phyloP scores from a whole-genome alignment of 805 yeast genomes.

The Huiozyma naganishii region DNA sequence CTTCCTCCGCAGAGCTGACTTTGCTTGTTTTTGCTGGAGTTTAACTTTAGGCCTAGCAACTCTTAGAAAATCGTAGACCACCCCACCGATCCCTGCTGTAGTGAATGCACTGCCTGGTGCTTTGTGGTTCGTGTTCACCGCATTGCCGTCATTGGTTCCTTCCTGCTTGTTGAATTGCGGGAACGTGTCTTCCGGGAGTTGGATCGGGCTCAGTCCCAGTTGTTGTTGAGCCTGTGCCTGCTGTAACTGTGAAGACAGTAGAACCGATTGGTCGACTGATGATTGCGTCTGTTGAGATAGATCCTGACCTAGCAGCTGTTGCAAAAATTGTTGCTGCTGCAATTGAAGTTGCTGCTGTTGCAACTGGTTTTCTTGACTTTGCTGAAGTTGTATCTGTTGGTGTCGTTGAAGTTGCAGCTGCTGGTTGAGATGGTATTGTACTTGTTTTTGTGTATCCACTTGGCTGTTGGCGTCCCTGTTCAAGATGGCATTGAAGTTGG shows the following conservation, averaged over 20 bases:
- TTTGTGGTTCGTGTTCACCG: slow-evolving; percentile 4
- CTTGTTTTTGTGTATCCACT: slow-evolving; percentile 7
- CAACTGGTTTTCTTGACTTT: slow-evolving; percentile 20
- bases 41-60: slow-evolving; percentile 14
- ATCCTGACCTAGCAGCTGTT: slow-evolving; percentile 8
- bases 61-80: slow-evolving; percentile 26
- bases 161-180: slow-evolving; percentile 10
- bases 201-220: slow-evolving; percentile 1
- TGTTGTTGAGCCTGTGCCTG: slow-evolving; percentile 7
- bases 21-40: slow-evolving; percentile 16
- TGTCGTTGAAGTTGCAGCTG: slow-evolving; percentile 13
- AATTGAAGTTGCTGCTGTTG: slow-evolving; percentile 17
- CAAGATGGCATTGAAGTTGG: slow-evolving; percentile 1
- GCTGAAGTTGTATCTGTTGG: slow-evolving; percentile 13
- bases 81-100: slow-evolving; percentile 26
- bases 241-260: slow-evolving; percentile 12
- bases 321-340: slow-evolving; percentile 13
- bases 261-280: slow-evolving; percentile 5
- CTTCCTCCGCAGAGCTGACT: slow-evolving; percentile 21
- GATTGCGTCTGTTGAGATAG: slow-evolving; percentile 5
- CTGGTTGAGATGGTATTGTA: slow-evolving; percentile 12
- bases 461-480: slow-evolving; percentile 1
- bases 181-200: slow-evolving; percentile 6
- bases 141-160: slow-evolving; percentile 7
- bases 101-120: slow-evolving; percentile 6